These are phyloP conservation scores for Paecilomyces sp. DNA, from an alignment of 2,329 filamentous ascomycete species.

Conservation along the genomic window DNA sequence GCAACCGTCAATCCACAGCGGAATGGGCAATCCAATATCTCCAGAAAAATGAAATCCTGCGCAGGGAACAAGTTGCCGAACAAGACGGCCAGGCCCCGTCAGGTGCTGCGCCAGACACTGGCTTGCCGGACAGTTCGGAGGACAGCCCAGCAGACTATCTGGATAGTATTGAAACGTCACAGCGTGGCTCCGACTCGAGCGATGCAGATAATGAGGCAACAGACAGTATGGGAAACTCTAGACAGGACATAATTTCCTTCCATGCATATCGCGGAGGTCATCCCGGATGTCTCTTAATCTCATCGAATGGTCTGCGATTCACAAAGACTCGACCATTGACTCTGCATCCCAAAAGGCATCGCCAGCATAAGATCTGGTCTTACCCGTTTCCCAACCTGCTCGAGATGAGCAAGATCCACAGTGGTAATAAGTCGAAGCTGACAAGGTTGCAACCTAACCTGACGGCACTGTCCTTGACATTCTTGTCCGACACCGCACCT, in stretches of 20 bases:
- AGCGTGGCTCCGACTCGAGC: background rate
- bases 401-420: conserved; percentile 4
- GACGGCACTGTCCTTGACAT: conserved; percentile 3
- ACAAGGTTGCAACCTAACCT: background rate
- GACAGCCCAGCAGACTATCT: background rate
- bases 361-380: conserved; percentile 4
- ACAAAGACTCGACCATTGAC: conserved; percentile 2
- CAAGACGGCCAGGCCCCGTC: background rate
- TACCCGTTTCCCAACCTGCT: conserved; percentile 2
- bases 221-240: background rate
- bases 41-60: conserved; percentile 7
- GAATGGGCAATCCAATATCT: conserved; percentile 9
- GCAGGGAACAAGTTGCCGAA: conserved; percentile 2
- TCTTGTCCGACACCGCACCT: background rate
- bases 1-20: background rate
- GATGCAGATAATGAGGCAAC: background rate
- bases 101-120: background rate
- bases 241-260: background rate
- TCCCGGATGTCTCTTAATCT: conserved; percentile 5
- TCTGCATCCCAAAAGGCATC: background rate
- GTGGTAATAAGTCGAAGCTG: too few species aligned
- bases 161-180: conserved; percentile 2
- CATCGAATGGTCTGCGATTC: conserved; percentile 5
- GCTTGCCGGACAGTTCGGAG: background rate
- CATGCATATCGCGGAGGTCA: conserved; percentile 1